Evolutionary conservation across 345 rosid species (phyloP), one percentile per base, ranked within the genome.

Genomic region (Cochlearia excelsa): DNA sequence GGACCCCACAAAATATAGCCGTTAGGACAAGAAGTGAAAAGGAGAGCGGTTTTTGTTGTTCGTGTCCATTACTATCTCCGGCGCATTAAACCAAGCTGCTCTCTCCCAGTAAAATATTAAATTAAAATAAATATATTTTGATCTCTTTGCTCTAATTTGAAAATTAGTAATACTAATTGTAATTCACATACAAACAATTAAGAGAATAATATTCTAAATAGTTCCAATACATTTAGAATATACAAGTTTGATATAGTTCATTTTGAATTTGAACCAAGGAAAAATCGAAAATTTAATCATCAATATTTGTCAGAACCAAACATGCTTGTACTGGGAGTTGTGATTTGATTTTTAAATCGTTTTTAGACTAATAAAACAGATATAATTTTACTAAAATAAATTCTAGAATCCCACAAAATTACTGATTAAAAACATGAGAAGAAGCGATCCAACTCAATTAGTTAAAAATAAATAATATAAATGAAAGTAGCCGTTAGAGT

Each of bases 401-500:
- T 2, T 37, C 35, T 33, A 33, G 5, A 37, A 4, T n/a, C 10
- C 43, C 2, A 39, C 3, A 7, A 8, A 39, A 39, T 1, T 1
- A 2, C 2, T 39, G 59, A 3, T 3, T 37, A 37, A 37, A 2
- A 6, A 47, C 67, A 49, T 34, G 76, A 72, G 41, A 5, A 30
- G 63, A 63, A 63, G 61, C 38, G 38, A 54, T 40, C 27, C 38
- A 58, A 33, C 46, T 37, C 63, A 72, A 63, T 35, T 10, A 8
- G 46, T 34, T 58, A 11, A 31, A 44, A 63, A n/a, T 6, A 44
- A 46, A 51, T 2, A 44, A 62, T 2, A 10, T 42, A 63, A 55
- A 58, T 46, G 46, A 64, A 84, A 82, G 71, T 84, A 84, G 84
- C 87, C 84, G 84, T 80, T 80, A 42, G 29, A 56, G 26, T 46